A percentile compares a stretch with the other conserved stretches of the same genome.
Evolutionary conservation across 2,329 filamentous ascomycete genomes (phyloP).

Genomic region (Arachnopeziza araneosa): DNA sequence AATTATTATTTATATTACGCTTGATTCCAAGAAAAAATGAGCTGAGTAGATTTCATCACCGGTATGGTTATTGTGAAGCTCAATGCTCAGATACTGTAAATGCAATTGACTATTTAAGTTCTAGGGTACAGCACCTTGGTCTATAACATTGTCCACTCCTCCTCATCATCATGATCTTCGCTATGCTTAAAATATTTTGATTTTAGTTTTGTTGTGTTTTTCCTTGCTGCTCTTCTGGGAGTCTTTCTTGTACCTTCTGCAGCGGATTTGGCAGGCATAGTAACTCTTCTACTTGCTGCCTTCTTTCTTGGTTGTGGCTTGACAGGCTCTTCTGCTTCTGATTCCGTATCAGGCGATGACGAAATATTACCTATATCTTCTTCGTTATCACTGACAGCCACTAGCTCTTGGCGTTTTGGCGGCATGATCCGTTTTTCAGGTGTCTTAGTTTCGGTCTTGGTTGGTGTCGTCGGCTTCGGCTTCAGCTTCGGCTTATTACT

Average conservation of each 20-base stretch:
- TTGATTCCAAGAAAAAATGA: too few relatives aligned
- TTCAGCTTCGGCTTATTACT: conserved; percentile 9
- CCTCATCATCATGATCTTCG: conserved; percentile 20
- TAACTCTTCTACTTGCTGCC: conserved; percentile 4
- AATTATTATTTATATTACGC: too few relatives aligned
- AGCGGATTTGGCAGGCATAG: conserved; percentile 4
- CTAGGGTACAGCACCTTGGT: background rate
- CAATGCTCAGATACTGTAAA: background rate
- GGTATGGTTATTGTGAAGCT: too few relatives aligned
- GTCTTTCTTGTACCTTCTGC: conserved; percentile 16
- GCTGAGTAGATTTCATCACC: too few relatives aligned
- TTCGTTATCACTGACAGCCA: conserved; percentile 4
- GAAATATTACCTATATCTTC: conserved; percentile 12
- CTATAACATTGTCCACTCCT: background rate
- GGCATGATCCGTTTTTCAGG: conserved; percentile 7
- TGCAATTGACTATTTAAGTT: background rate
- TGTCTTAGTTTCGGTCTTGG: conserved; percentile 9
- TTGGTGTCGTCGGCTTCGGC: background rate
- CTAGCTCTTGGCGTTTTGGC: background rate
- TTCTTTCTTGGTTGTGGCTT: conserved; percentile 1
- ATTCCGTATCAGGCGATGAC: conserved; percentile 2
- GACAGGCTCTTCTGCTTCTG: conserved; percentile 7
- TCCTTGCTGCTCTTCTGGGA: conserved; percentile 23
- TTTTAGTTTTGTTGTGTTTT: conserved; percentile 23
- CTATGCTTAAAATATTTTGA: conserved; percentile 28